phyloP scores from a whole-genome alignment of 441 rosid genomes.

The Raphanus hybrid region DNA sequence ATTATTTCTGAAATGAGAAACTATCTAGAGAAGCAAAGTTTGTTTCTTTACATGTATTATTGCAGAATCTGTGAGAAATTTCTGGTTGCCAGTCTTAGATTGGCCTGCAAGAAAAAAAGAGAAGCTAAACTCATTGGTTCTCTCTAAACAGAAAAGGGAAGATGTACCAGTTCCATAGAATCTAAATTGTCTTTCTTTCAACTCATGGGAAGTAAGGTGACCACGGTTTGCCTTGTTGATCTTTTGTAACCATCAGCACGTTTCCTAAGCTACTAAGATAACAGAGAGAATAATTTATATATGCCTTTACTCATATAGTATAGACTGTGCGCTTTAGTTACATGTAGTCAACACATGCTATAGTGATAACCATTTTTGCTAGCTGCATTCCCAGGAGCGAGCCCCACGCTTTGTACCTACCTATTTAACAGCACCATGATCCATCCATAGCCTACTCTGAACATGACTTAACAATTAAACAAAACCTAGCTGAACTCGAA shows the following conservation, averaged over 20 bases:
- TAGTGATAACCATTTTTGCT: conserved; percentile 86
- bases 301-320: too few species aligned
- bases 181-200: too few species aligned
- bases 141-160: too few species aligned
- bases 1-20: too few species aligned
- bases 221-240: conserved; percentile 47
- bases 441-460: conserved; percentile 83
- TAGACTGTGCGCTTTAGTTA: too few species aligned
- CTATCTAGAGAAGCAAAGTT: background rate
- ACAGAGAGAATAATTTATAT: too few species aligned
- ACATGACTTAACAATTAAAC: conserved; percentile 44
- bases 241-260: conserved; percentile 64
- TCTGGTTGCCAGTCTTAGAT: conserved; percentile 83
- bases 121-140: background rate
- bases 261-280: background rate
- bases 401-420: conserved; percentile 86
- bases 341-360: conserved; percentile 35
- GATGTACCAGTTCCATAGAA: too few species aligned
- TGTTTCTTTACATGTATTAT: conserved; percentile 34
- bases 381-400: conserved; percentile 87
- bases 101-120: conserved; percentile 55
- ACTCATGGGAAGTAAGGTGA: too few species aligned
- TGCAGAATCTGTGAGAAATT: conserved; percentile 24
- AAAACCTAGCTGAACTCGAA: conserved; percentile 3
- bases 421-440: conserved; percentile 48